phyloP scores from a whole-genome alignment of 192 early-diverging fungal genomes.

The Geosiphon pyriformis region DNA sequence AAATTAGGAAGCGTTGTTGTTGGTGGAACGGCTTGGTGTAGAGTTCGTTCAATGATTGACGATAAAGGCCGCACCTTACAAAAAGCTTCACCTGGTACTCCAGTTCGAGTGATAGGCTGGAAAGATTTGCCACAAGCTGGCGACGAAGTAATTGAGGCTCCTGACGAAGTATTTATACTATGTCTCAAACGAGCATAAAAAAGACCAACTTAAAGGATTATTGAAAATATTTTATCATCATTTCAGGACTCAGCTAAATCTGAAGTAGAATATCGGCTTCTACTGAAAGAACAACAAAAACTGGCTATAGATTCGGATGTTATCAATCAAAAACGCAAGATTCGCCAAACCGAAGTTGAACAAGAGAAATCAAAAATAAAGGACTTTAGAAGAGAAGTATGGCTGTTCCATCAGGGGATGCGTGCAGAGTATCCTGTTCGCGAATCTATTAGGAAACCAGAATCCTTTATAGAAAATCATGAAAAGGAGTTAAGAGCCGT shows the following conservation, averaged over 20 bases:
- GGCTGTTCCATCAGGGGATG: constrained; percentile 63
- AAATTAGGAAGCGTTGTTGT: constrained; percentile 71
- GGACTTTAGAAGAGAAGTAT: constrained; percentile 54
- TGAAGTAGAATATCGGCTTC: constrained; percentile 61
- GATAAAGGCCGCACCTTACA: constrained; percentile 67
- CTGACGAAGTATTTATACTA: constrained; percentile 45
- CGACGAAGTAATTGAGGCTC: constrained; percentile 78
- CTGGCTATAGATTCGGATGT: constrained; percentile 61
- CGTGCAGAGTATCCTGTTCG: constrained; percentile 47
- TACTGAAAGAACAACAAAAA: constrained; percentile 55
- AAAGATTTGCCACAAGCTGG: constrained; percentile 87
- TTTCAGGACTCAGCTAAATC: constrained; percentile 67
- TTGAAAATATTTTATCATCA: not conserved
- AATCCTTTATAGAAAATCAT: constrained; percentile 31
- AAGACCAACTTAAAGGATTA: not conserved
- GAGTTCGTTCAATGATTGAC: constrained; percentile 77
- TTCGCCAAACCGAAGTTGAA: constrained; percentile 44
- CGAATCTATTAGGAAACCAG: too few relatives aligned
- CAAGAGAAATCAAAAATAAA: constrained; percentile 45
- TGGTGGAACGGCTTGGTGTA: constrained; percentile 83
- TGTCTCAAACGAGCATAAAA: not conserved
- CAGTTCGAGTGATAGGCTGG: constrained; percentile 91
- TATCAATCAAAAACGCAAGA: constrained; percentile 71
- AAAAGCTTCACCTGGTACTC: constrained; percentile 75
- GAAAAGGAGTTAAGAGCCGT: constrained; percentile 51